Evolutionary conservation across 2,329 filamentous ascomycete genomes (phyloP).

Genomic region (Verticillium longisporum): DNA sequence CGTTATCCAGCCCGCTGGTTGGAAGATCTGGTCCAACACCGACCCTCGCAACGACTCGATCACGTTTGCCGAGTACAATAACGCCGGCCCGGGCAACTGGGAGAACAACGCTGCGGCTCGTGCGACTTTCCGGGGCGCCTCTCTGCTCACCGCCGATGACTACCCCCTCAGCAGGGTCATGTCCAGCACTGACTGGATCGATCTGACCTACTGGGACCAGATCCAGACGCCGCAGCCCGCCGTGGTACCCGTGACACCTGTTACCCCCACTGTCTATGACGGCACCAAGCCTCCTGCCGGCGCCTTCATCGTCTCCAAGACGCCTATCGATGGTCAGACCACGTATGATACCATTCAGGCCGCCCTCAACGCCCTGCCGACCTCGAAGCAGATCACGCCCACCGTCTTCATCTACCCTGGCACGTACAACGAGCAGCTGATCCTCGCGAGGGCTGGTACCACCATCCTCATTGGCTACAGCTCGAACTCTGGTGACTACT

Average conservation of each 20-base stretch:
- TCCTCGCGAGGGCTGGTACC: slow-evolving; percentile 27
- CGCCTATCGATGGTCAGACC: slow-evolving; percentile 6
- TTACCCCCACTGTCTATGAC: slow-evolving; percentile 20
- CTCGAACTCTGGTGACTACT: slow-evolving; percentile 24
- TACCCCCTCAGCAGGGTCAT: slow-evolving; percentile 15
- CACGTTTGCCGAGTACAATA: slow-evolving; percentile 44
- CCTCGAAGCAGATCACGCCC: slow-evolving; percentile 22
- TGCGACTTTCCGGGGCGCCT: slow-evolving; percentile 13
- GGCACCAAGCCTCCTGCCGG: slow-evolving; percentile 20
- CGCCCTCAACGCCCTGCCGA: slow-evolving; percentile 13
- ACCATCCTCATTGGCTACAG: slow-evolving; percentile 32
- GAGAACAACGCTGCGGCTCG: slow-evolving; percentile 44
- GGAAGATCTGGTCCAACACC: slow-evolving; percentile 35
- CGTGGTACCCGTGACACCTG: slow-evolving; percentile 25
- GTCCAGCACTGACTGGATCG: slow-evolving; percentile 17
- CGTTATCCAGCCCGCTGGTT: slow-evolving; percentile 46
- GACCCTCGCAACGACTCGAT: slow-evolving; percentile 36
- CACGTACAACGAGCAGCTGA: slow-evolving; percentile 28
- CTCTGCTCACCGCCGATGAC: slow-evolving; percentile 15
- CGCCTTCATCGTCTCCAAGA: slow-evolving; percentile 20
- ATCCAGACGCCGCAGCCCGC: slow-evolving; percentile 13
- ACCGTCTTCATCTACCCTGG: slow-evolving; percentile 21
- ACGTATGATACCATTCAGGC: slow-evolving; percentile 15
- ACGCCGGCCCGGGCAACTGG: slow-evolving; percentile 38
- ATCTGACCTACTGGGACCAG: slow-evolving; percentile 16